These are phyloP conservation scores for Creolimax fragrantissima DNA, from an alignment of 78 protist species.

Conservation along the genomic window DNA sequence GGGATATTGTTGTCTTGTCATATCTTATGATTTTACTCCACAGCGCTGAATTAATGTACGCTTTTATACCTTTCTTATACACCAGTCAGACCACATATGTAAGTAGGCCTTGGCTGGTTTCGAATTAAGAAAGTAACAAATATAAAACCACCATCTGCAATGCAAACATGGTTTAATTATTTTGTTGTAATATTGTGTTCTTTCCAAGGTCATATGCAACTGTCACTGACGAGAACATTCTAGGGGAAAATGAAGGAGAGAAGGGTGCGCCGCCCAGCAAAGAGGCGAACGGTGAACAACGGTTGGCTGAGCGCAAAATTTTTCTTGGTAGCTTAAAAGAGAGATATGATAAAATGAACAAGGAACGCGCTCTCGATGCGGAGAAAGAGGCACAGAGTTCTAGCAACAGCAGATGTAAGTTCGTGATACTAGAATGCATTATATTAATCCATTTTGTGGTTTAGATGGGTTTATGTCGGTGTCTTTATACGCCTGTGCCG, in stretches of 20 bases:
- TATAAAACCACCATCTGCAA: too few species aligned
- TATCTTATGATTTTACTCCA: too few species aligned
- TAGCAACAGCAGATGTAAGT: not conserved
- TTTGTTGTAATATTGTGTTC: too few species aligned
- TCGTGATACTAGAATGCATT: not conserved
- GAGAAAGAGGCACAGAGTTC: not conserved
- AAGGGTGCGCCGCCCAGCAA: not conserved
- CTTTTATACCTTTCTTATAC: too few species aligned
- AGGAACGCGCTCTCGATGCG: not conserved
- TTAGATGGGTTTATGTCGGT: not conserved
- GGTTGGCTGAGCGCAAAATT: not conserved
- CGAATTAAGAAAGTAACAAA: too few species aligned
- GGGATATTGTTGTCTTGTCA: too few species aligned
- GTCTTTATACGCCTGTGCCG: not conserved
- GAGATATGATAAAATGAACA: not conserved
- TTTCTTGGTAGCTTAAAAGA: not conserved
- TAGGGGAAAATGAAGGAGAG: not conserved
- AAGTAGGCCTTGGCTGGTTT: too few species aligned
- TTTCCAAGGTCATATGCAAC: too few species aligned
- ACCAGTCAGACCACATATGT: too few species aligned
- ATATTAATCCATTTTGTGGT: not conserved
- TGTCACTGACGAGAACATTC: not conserved
- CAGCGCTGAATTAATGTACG: too few species aligned
- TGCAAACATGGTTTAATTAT: too few species aligned
- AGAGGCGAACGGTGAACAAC: not conserved